Evolutionary conservation across 257 asterid genomes (phyloP).

Genomic region (Jacaranda copaia): DNA sequence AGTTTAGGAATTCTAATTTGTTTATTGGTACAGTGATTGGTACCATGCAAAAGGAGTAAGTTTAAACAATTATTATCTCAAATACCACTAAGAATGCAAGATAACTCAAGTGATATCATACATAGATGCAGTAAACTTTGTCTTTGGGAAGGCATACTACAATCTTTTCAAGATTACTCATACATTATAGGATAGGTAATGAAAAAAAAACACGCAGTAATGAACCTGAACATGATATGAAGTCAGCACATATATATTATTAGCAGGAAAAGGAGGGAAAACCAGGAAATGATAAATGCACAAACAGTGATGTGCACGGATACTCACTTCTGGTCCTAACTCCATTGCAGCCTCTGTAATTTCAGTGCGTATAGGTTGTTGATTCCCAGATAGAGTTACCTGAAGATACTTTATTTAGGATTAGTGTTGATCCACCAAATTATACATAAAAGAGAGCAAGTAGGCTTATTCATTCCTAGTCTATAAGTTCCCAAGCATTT

Average conservation of each 20-base stretch:
- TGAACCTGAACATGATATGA: slow-evolving; percentile 5
- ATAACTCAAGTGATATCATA: not conserved
- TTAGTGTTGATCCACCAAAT: not conserved
- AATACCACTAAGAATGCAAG: too few species aligned
- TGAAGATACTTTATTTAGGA: slow-evolving; percentile 40
- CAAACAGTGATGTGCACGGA: not conserved
- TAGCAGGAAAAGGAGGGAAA: not conserved
- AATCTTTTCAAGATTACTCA: not conserved
- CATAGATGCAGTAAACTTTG: not conserved
- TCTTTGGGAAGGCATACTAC: not conserved
- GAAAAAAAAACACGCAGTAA: not conserved
- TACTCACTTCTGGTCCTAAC: slow-evolving; percentile 73
- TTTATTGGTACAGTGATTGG: too few species aligned
- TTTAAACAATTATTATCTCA: too few species aligned
- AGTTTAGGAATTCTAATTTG: too few species aligned
- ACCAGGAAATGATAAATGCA: not conserved
- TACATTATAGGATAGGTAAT: not conserved
- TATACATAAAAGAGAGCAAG: not conserved
- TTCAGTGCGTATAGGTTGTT: slow-evolving; percentile 78
- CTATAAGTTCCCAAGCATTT: not conserved
- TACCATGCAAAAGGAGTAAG: too few species aligned
- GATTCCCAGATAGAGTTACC: slow-evolving; percentile 82
- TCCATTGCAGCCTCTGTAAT: slow-evolving; percentile 87
- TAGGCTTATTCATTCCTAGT: not conserved
- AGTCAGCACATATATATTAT: slow-evolving; percentile 3